A percentile compares a stretch with the other conserved stretches of the same genome.
These are phyloP conservation scores for Madurella mycetomatis DNA, from an alignment of 2,329 filamentous ascomycete species.

Conservation along the genomic window DNA sequence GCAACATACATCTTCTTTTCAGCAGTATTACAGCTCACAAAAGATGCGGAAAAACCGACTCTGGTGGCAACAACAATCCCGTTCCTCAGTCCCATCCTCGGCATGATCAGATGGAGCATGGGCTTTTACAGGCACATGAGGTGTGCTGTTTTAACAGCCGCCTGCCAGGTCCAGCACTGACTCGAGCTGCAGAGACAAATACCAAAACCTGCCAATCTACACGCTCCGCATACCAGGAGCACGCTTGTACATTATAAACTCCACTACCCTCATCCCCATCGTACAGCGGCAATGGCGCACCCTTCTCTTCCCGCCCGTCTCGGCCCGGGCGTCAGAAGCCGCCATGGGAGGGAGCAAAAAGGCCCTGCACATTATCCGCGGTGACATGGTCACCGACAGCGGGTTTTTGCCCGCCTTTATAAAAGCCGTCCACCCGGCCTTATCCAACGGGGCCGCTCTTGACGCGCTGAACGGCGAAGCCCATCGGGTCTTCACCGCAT, in stretches of 20 bases:
- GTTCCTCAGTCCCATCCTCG: conserved; percentile 3
- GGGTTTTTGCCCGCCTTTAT: conserved; percentile 19
- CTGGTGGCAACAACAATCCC: not conserved
- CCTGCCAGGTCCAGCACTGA: not conserved
- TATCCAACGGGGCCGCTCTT: conserved; percentile 7
- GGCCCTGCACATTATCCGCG: conserved; percentile 7
- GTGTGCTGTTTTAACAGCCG: not conserved
- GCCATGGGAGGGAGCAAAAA: conserved; percentile 17
- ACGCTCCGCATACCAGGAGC: conserved; percentile 13
- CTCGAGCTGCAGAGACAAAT: not conserved
- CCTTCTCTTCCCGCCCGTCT: not conserved
- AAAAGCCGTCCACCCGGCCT: conserved; percentile 13
- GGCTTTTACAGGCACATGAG: conserved; percentile 1
- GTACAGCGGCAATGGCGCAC: conserved; percentile 10
- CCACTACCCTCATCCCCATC: conserved; percentile 10
- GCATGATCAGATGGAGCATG: conserved; percentile 2
- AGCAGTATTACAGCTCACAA: not conserved
- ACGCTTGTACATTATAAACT: conserved; percentile 14
- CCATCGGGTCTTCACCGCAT: conserved; percentile 5
- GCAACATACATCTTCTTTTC: not conserved
- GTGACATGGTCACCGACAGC: conserved; percentile 15
- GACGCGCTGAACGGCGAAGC: conserved; percentile 8
- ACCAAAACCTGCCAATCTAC: conserved; percentile 10
- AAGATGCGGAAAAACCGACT: conserved; percentile 2
- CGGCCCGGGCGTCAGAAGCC: not conserved